phyloP scores from a whole-genome alignment of 2,329 filamentous ascomycete species.

The Xylaria sp. region DNA sequence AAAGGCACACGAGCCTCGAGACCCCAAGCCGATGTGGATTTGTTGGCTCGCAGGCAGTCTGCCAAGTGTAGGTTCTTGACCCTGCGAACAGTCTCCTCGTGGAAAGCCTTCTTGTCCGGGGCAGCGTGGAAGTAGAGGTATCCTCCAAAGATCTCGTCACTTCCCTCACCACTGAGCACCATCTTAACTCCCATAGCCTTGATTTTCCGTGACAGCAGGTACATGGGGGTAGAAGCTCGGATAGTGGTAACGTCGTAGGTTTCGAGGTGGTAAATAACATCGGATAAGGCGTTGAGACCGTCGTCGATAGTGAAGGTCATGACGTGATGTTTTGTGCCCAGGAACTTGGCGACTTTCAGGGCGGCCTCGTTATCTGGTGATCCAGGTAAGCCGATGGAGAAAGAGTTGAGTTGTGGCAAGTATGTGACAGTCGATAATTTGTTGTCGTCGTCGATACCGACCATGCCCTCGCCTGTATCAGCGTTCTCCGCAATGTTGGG shows the following conservation, averaged over 20 bases:
- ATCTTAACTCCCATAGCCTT: constrained; percentile 99
- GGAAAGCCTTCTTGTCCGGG: constrained; percentile 90
- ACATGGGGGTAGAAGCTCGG: constrained; percentile 98
- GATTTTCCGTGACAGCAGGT: constrained; percentile 96
- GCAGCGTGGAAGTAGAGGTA: constrained; percentile 99
- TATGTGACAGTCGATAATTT: constrained; percentile 89
- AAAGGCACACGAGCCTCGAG: constrained; percentile 98
- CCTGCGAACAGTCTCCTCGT: constrained; percentile 91
- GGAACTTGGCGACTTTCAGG: constrained; percentile 91
- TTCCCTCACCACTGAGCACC: constrained; percentile 96
- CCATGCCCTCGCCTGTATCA: constrained; percentile 75
- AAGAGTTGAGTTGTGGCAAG: constrained; percentile 95
- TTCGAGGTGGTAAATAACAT: constrained; percentile 98
- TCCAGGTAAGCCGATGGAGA: constrained; percentile 95
- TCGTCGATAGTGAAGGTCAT: constrained; percentile 99
- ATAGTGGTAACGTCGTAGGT: constrained; percentile 99
- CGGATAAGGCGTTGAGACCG: constrained; percentile 93
- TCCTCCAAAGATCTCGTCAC: constrained; percentile 97
- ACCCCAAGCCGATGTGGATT: constrained; percentile 98
- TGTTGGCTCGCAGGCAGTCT: constrained; percentile 98
- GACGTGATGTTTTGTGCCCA: constrained; percentile 97
- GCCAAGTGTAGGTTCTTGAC: constrained; percentile 96
- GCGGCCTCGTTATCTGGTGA: constrained; percentile 94
- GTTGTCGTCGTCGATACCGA: constrained; percentile 94
- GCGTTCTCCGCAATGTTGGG: constrained; percentile 59